Percentiles rank a stretch among this genome's conserved stretches.
Evolutionary conservation across 306 rosid species (phyloP).

Genomic region (Rosa rugosa): DNA sequence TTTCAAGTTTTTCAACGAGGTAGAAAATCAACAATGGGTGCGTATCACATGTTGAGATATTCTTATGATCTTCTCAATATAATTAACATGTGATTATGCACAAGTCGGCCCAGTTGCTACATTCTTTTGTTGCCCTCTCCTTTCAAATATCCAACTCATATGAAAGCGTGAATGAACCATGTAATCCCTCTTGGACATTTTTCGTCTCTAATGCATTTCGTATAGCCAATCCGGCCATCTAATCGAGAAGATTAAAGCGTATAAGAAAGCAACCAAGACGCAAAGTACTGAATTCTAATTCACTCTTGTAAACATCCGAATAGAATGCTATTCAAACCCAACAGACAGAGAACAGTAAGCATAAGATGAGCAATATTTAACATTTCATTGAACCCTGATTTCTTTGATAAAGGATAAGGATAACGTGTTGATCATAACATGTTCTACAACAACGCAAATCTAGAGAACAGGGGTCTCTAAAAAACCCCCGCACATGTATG

Average conservation of each 20-base stretch:
- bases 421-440: conserved; percentile 16
- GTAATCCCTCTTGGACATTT: neutral
- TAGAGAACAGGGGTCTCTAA: conserved; percentile 27
- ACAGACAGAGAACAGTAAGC: neutral
- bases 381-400: conserved; percentile 7
- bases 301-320: neutral
- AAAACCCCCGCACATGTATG: conserved; percentile 34
- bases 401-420: conserved; percentile 3
- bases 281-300: neutral
- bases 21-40: neutral
- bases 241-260: neutral
- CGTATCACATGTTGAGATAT: neutral
- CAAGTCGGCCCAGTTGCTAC: neutral
- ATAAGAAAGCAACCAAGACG: neutral
- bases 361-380: conserved; percentile 6
- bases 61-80: neutral
- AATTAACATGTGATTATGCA: neutral
- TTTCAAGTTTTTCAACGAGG: neutral
- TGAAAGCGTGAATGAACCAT: neutral
- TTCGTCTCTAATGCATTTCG: neutral
- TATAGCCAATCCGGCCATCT: neutral
- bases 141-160: neutral
- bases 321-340: neutral
- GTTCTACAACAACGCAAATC: conserved; percentile 23
- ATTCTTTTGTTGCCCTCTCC: neutral